Conservation (phyloP, 306 rosid genomes). For the Dryas octopetala region DNA sequence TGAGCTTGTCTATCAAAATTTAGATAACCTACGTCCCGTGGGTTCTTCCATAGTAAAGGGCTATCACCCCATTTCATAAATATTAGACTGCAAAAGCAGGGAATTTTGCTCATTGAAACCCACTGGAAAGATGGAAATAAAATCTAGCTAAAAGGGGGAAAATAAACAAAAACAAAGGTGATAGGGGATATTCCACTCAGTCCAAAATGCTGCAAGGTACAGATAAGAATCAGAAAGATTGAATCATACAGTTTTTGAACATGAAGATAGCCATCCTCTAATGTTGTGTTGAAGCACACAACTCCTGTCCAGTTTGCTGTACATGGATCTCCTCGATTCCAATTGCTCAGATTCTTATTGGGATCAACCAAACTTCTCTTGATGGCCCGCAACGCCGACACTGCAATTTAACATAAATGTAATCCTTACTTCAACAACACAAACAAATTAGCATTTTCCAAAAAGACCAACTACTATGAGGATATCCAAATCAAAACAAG, state of each 20-base stretch:
- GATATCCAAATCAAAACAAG: background rate
- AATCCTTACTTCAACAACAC: constrained; percentile 22
- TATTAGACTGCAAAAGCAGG: constrained; percentile 7
- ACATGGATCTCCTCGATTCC: constrained; percentile 86
- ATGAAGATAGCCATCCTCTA: constrained; percentile 66
- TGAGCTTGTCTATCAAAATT: background rate
- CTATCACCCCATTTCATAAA: constrained; percentile 1
- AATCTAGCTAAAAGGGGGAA: background rate
- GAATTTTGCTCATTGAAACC: constrained; percentile 1
- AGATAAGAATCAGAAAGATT: constrained; percentile 20
- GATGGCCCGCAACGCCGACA: constrained; percentile 62
- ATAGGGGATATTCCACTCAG: background rate
- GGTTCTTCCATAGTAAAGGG: constrained; percentile 2
- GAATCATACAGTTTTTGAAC: constrained; percentile 68
- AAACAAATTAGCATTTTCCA: background rate
- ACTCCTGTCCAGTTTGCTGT: constrained; percentile 73
- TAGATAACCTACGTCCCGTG: background rate
- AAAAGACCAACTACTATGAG: background rate
- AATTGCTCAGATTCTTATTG: constrained; percentile 66
- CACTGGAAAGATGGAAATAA: background rate
- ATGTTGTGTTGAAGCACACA: constrained; percentile 54
- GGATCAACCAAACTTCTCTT: constrained; percentile 59
- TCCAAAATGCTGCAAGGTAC: constrained; percentile 15
- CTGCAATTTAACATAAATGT: constrained; percentile 49
- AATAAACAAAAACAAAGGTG: background rate